Evolutionary conservation across 257 asterid genomes (phyloP).

Genomic region (Capsicum rhomboideum): DNA sequence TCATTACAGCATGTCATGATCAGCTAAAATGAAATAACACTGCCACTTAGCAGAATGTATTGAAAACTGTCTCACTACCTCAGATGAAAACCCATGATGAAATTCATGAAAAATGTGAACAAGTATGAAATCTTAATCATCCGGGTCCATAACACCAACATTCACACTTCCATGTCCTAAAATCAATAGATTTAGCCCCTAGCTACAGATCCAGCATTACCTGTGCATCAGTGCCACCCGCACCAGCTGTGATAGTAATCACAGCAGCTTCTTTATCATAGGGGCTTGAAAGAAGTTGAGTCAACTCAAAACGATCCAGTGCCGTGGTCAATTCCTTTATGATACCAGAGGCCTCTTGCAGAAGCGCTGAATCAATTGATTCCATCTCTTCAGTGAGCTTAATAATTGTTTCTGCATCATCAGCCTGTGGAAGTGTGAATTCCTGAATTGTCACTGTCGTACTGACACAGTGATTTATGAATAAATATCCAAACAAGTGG

Average conservation of each 20-base stretch:
- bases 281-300: conserved; percentile 92
- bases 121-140: not conserved
- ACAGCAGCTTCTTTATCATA: conserved; percentile 96
- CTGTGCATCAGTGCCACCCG: conserved; percentile 99
- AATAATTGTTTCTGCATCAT: conserved; percentile 85
- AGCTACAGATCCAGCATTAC: conserved; percentile 27
- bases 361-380: conserved; percentile 61
- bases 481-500: not conserved
- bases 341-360: conserved; percentile 77
- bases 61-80: not conserved
- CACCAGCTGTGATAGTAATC: conserved; percentile 80
- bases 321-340: conserved; percentile 72
- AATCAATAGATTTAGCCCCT: not conserved
- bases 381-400: conserved; percentile 96
- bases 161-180: not conserved
- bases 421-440: conserved; percentile 29
- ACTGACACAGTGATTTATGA: not conserved
- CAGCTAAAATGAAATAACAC: not conserved
- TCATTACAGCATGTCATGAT: not conserved
- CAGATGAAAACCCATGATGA: not conserved
- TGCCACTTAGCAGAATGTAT: not conserved
- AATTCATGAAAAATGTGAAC: not conserved
- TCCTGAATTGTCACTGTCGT: not conserved
- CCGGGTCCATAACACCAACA: not conserved
- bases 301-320: conserved; percentile 73